Conservation (phyloP, 2,329 filamentous ascomycete genomes). For the Bipolaris cookei region DNA sequence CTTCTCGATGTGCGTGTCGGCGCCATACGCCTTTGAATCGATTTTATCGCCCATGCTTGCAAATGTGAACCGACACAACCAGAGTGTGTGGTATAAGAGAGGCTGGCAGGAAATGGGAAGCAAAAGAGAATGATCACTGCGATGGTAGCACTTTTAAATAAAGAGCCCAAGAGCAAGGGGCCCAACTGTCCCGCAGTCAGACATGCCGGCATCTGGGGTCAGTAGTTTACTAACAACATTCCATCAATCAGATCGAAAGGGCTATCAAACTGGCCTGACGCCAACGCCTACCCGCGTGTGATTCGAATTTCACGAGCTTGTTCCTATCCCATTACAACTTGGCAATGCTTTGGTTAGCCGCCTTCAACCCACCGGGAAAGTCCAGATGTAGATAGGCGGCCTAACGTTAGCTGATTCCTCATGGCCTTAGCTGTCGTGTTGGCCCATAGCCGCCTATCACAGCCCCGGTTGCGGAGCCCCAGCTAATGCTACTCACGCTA, state of each 20-base stretch:
- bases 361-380: slow-evolving; percentile 26
- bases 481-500: slow-evolving; percentile 6
- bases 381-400: slow-evolving; percentile 19
- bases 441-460: slow-evolving; percentile 24
- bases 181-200: background rate
- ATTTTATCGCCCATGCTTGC: slow-evolving; percentile 33
- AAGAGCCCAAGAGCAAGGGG: slow-evolving; percentile 22
- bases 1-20: slow-evolving; percentile 29
- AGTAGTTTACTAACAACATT: slow-evolving; percentile 17
- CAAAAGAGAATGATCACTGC: slow-evolving; percentile 12
- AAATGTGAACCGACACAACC: slow-evolving; percentile 24
- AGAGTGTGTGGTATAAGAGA: slow-evolving; percentile 17
- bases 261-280: slow-evolving; percentile 21
- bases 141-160: slow-evolving; percentile 23
- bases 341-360: slow-evolving; percentile 28
- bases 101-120: slow-evolving; percentile 28
- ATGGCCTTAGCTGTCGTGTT: slow-evolving; percentile 13
- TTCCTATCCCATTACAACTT: slow-evolving; percentile 16
- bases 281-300: slow-evolving; percentile 23
- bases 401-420: slow-evolving; percentile 20
- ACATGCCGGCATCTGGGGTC: slow-evolving; percentile 17
- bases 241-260: slow-evolving; percentile 32
- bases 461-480: slow-evolving; percentile 18
- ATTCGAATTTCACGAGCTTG: slow-evolving; percentile 21
- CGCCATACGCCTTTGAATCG: slow-evolving; percentile 25